phyloP scores from a whole-genome alignment of 495 filamentous ascomycete genomes.

The Friedmanniomyces endolithicus region DNA sequence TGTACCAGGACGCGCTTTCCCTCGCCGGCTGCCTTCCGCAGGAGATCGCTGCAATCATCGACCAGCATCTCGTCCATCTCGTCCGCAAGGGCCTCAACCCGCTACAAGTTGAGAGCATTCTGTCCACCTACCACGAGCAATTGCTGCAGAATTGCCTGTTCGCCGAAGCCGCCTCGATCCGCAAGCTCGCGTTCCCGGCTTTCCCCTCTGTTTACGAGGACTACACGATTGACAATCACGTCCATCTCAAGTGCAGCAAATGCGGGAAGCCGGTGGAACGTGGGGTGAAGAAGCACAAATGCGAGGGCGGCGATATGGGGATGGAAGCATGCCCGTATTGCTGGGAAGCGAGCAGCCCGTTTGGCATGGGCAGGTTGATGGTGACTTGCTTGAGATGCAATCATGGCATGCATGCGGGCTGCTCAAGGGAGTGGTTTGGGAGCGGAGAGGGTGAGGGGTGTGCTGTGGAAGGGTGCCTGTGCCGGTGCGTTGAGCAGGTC shows the following conservation, averaged over 20 bases:
- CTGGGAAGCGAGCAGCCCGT: conserved; percentile 23
- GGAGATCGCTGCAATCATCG: conserved; percentile 18
- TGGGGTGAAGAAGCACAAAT: conserved; percentile 21
- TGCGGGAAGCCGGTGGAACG: conserved; percentile 29
- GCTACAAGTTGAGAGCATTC: conserved; percentile 29
- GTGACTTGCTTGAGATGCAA: conserved; percentile 28
- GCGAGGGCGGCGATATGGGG: conserved; percentile 23
- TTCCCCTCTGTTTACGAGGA: conserved; percentile 31
- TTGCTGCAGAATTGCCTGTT: conserved; percentile 22
- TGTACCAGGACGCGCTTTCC: conserved; percentile 19
- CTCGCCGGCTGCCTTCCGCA: conserved; percentile 16
- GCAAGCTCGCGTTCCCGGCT: conserved; percentile 27
- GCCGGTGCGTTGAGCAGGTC: conserved; percentile 20
- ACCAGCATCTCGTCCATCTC: conserved; percentile 17
- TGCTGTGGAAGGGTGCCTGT: conserved; percentile 28
- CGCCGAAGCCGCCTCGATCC: conserved; percentile 25
- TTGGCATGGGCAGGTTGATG: conserved; percentile 23
- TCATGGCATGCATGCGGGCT: conserved; percentile 28
- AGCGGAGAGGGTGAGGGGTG: conserved; percentile 22
- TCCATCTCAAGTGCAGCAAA: conserved; percentile 24
- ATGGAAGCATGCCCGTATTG: conserved; percentile 30
- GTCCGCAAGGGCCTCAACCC: conserved; percentile 25
- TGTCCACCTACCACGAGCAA: conserved; percentile 32
- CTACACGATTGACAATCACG: conserved; percentile 23
- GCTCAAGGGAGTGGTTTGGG: conserved; percentile 25